A percentile compares a stretch with the other conserved stretches of the same genome.
Conservation (phyloP, 1,284 basidiomycete genomes). For the Irpex sp. region DNA sequence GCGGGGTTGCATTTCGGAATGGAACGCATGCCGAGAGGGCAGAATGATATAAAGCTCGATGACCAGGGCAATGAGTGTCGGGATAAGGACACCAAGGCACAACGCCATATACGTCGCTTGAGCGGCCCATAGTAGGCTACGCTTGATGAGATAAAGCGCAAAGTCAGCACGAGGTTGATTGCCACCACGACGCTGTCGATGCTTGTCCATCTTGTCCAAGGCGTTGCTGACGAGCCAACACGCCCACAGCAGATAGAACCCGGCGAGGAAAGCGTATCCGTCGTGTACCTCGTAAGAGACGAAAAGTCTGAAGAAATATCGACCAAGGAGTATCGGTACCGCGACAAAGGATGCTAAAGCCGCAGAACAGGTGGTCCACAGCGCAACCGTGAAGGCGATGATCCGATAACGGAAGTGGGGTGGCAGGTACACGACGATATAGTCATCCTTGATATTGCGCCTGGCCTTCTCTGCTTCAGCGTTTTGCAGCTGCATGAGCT, state of each 20-base stretch:
- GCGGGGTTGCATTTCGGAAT: conserved; percentile 51
- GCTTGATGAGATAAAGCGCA: conserved; percentile 58
- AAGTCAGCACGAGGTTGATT: conserved; percentile 54
- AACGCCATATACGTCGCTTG: conserved; percentile 60
- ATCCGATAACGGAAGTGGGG: conserved; percentile 73
- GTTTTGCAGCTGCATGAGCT: conserved; percentile 61
- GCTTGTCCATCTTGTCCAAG: conserved; percentile 60
- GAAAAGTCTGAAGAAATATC: conserved; percentile 60
- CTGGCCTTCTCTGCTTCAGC: conserved; percentile 62
- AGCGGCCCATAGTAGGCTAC: conserved; percentile 53
- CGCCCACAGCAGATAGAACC: conserved; percentile 73
- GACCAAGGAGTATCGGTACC: conserved; percentile 65
- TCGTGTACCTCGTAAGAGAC: conserved; percentile 68
- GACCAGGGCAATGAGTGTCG: conserved; percentile 66
- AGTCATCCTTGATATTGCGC: conserved; percentile 64
- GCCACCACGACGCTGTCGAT: conserved; percentile 51
- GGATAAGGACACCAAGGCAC: conserved; percentile 70
- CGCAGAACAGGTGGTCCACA: conserved; percentile 70
- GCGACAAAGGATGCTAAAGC: conserved; percentile 55
- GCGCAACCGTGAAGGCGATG: conserved; percentile 55
- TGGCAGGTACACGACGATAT: conserved; percentile 80
- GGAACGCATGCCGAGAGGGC: conserved; percentile 58
- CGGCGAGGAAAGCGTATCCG: conserved; percentile 79
- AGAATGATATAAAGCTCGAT: conserved; percentile 74
- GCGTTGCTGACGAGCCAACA: conserved; percentile 58